These are phyloP conservation scores for Oryza rufipogon DNA, from an alignment of 176 grass and related monocot genomes.

Conservation along the genomic window DNA sequence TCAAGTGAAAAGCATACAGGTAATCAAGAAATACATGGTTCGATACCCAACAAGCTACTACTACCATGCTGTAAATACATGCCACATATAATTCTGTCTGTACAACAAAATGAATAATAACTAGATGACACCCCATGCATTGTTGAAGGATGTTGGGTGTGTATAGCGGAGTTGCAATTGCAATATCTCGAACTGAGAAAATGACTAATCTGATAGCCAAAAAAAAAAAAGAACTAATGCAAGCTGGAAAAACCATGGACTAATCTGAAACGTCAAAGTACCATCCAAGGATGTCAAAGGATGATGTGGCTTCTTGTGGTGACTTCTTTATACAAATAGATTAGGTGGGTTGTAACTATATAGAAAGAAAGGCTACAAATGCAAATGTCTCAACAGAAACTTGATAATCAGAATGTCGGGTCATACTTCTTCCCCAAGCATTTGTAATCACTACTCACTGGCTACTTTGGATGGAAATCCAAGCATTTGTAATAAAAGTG, in stretches of 20 bases:
- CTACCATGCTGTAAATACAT: slow-evolving; percentile 19
- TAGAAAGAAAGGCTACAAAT: background rate
- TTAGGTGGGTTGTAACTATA: too few species aligned
- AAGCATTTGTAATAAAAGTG: background rate
- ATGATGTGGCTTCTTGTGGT: too few species aligned
- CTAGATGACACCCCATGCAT: too few species aligned
- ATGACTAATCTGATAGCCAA: too few species aligned
- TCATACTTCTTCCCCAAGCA: slow-evolving; percentile 28
- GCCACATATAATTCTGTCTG: slow-evolving; percentile 24
- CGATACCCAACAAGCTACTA: background rate
- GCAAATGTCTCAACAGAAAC: slow-evolving; percentile 15
- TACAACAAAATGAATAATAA: slow-evolving; percentile 28
- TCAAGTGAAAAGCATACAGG: slow-evolving; percentile 24
- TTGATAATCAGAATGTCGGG: slow-evolving; percentile 6
- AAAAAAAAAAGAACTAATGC: too few species aligned
- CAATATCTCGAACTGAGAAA: too few species aligned
- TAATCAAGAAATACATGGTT: slow-evolving; percentile 24
- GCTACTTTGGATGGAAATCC: slow-evolving; percentile 22
- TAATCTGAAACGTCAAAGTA: too few species aligned
- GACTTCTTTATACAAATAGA: too few species aligned
- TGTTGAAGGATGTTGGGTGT: too few species aligned
- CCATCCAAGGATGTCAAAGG: too few species aligned
- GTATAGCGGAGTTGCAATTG: too few species aligned
- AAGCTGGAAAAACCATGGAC: too few species aligned
- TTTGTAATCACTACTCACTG: background rate